These are phyloP conservation scores for Amaranthus cruentus DNA, from an alignment of 148 eudicot genomes.

Conservation along the genomic window DNA sequence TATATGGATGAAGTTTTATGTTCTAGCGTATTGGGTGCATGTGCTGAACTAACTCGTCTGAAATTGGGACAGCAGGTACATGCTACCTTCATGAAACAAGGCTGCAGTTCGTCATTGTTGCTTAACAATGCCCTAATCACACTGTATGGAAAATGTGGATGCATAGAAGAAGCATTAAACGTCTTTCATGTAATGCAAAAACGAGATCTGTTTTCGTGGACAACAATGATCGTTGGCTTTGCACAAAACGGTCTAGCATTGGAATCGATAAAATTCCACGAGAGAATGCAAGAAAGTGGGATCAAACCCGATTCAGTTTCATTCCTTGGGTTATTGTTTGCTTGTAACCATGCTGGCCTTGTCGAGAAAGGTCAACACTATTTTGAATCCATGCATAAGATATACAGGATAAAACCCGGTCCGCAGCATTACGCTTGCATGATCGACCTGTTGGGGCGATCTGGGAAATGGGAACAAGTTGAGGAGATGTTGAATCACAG, in stretches of 20 bases:
- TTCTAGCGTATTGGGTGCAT: conserved; percentile 57
- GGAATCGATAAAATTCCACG: conserved; percentile 42
- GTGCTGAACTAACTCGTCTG: conserved; percentile 54
- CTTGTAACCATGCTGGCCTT: conserved; percentile 73
- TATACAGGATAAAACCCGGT: conserved; percentile 48
- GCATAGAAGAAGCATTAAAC: conserved; percentile 51
- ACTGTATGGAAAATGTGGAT: conserved; percentile 74
- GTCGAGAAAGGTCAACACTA: conserved; percentile 45
- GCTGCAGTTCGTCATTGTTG: conserved; percentile 35
- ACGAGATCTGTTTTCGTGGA: conserved; percentile 61
- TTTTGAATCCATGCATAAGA: conserved; percentile 55
- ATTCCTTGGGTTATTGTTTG: conserved; percentile 63
- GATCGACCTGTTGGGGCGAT: conserved; percentile 70
- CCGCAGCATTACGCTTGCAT: conserved; percentile 63
- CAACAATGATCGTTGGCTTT: conserved; percentile 67
- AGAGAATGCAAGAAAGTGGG: conserved; percentile 52
- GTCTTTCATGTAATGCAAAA: conserved; percentile 46
- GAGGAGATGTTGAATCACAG: conserved; percentile 43
- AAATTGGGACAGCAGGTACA: conserved; percentile 72
- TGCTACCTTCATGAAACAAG: conserved; percentile 47
- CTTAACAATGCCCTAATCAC: conserved; percentile 65
- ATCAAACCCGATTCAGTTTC: conserved; percentile 57
- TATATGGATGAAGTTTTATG: conserved; percentile 43
- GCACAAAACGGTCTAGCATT: conserved; percentile 61
- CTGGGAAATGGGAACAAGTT: conserved; percentile 54